Evolutionary conservation across 2,329 filamentous ascomycete genomes (phyloP), one percentile per base, ranked within the genome.

Genomic region (Emmonsia crescens): DNA sequence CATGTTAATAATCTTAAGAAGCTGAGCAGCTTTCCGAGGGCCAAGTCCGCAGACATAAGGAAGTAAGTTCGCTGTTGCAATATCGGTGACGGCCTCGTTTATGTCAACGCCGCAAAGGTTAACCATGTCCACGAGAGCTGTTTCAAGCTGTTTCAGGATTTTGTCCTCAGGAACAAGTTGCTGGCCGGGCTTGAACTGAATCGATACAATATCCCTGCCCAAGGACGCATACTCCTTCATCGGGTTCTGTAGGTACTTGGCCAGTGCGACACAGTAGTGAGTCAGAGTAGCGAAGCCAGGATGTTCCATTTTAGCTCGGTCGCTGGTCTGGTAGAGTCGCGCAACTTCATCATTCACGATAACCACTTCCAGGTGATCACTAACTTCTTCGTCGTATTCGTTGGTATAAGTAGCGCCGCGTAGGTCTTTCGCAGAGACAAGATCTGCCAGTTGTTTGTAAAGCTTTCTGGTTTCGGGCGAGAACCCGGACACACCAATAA

Each of bases 61-160:
- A 44, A 99, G 80, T 1, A 99, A 82, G 66, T 93, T 94, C 16
- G 91, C 91, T 9, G 89, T 88, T 69, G 94, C 91, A 1, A 85
- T 72, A 73, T 96, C 90, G 49, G 81, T 82, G 61, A 96, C 86
- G 16, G 92, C 91, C 66, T 96, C 92, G 69, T 96, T 96, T 71
- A 99, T 88, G 69, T 97, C 90, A 44, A 99, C 90, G 71, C 94
- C 94, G 54, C 92, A 91, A 51, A 99, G 85, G 73, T 99, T 99
- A 68, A 99, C 94, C 83, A 96, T 96, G 72, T 99, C 94, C 12
- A 99, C 93, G 85, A 99, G 89, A 52, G 93, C 91, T n/a, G 89
- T 95, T 70, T 99, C 94, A 19, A 99, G 82, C 63, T 91, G 85
- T 72, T 89, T 91, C 64, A 87, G 79, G 46, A 99, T 81, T 77